Conservation (phyloP, 306 rosid genomes). For the Cicer chorassanicum region DNA sequence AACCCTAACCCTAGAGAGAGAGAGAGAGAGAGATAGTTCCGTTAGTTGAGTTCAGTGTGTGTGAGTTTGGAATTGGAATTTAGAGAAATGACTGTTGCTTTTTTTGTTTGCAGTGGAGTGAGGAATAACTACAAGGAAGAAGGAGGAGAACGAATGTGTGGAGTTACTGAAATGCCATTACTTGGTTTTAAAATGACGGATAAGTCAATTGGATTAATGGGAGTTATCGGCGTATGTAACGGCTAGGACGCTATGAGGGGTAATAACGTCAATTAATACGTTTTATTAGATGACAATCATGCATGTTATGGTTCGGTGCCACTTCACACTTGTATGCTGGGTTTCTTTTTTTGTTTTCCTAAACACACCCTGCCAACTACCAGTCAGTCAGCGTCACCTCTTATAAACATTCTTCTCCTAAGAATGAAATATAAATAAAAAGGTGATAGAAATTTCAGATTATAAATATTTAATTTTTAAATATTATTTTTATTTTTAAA, state of each 20-base stretch:
- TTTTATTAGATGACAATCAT: slow-evolving; percentile 51
- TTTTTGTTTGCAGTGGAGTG: slow-evolving; percentile 43
- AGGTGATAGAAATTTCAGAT: too few species aligned
- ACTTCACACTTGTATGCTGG: slow-evolving; percentile 43
- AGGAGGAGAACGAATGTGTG: neutral
- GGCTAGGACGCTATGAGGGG: slow-evolving; percentile 82
- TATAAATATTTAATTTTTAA: too few species aligned
- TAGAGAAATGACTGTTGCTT: neutral
- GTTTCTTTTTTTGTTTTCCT: slow-evolving; percentile 2
- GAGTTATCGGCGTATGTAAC: slow-evolving; percentile 54
- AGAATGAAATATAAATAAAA: too few species aligned
- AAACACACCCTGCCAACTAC: neutral
- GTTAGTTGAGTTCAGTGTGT: slow-evolving; percentile 19
- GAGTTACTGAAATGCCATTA: slow-evolving; percentile 58
- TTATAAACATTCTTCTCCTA: too few species aligned
- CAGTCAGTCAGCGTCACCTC: too few species aligned
- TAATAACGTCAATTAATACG: slow-evolving; percentile 25
- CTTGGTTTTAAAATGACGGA: slow-evolving; percentile 37
- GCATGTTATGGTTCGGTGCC: slow-evolving; percentile 48
- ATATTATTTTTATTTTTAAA: too few species aligned
- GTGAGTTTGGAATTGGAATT: neutral
- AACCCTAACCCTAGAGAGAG: slow-evolving; percentile 46
- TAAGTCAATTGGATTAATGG: slow-evolving; percentile 17
- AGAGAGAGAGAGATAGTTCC: slow-evolving; percentile 20
- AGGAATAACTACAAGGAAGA: slow-evolving; percentile 47